Conservation (phyloP, 139 green algal genomes). For the Edaphochlamys debaryana region DNA sequence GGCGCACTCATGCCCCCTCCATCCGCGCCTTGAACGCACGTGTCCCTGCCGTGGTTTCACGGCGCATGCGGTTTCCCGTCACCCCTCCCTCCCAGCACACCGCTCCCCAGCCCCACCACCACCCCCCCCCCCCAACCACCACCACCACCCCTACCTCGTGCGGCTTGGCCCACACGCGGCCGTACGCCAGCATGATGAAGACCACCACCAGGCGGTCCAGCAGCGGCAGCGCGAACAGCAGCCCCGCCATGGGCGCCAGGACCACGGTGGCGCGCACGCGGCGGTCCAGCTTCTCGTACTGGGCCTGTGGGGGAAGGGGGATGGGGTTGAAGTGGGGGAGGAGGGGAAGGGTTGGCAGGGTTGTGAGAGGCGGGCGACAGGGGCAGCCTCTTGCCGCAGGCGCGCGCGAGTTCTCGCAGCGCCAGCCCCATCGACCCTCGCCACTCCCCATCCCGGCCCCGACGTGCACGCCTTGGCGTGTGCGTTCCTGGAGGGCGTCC, state of each 20-base stretch:
- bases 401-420: too few relatives aligned
- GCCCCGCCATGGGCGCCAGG: background rate
- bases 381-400: too few relatives aligned
- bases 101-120: background rate
- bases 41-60: too few relatives aligned
- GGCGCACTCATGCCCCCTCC: background rate
- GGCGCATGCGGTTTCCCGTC: too few relatives aligned
- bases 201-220: conserved; percentile 27
- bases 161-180: conserved; percentile 5
- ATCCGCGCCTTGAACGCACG: background rate
- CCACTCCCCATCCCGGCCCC: too few relatives aligned
- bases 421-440: too few relatives aligned
- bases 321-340: too few relatives aligned
- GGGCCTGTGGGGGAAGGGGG: background rate
- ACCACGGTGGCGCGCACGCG: conserved; percentile 1
- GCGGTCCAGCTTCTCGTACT: conserved; percentile 43
- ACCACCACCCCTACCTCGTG: background rate
- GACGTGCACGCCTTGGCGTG: too few relatives aligned
- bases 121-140: background rate
- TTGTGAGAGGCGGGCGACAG: too few relatives aligned
- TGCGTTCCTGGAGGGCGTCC: too few relatives aligned
- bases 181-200: conserved; percentile 36
- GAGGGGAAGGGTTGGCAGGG: background rate
- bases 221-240: conserved; percentile 25
- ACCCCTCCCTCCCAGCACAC: background rate